These are phyloP conservation scores for Monosporascus sp. DNA, from an alignment of 2,329 filamentous ascomycete species.

Conservation along the genomic window DNA sequence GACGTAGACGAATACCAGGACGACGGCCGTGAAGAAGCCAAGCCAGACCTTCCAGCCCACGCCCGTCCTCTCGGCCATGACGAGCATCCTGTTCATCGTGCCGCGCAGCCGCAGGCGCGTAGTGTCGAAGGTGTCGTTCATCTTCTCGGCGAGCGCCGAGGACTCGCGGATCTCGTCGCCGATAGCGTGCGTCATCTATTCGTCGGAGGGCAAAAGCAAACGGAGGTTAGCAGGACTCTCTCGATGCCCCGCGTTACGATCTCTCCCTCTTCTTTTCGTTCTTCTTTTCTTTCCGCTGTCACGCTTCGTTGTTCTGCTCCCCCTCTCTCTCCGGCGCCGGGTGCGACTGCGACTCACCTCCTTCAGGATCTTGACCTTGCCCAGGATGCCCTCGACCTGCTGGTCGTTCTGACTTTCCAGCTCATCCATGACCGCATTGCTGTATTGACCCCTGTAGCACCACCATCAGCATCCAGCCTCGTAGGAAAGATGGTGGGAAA, in stretches of 20 bases:
- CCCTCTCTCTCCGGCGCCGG: background rate
- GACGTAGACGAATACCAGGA: slow-evolving; percentile 82
- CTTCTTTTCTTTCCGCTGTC: background rate
- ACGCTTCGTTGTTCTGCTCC: slow-evolving; percentile 7
- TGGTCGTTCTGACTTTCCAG: slow-evolving; percentile 93
- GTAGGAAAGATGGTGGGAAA: too few species aligned
- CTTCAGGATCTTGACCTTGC: slow-evolving; percentile 86
- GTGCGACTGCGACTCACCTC: slow-evolving; percentile 55
- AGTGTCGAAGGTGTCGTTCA: slow-evolving; percentile 91
- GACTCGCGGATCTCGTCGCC: slow-evolving; percentile 93
- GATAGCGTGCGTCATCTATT: slow-evolving; percentile 82
- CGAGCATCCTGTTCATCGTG: slow-evolving; percentile 94
- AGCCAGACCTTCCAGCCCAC: slow-evolving; percentile 95
- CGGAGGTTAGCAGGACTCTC: too few species aligned
- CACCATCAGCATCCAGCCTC: background rate
- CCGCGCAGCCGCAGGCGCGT: slow-evolving; percentile 75
- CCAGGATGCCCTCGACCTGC: slow-evolving; percentile 83
- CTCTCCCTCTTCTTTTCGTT: background rate
- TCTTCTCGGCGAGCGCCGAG: slow-evolving; percentile 81
- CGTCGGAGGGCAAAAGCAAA: too few species aligned
- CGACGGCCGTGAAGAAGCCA: slow-evolving; percentile 77
- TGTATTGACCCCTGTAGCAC: slow-evolving; percentile 73
- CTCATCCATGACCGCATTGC: slow-evolving; percentile 83
- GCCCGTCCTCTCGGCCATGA: slow-evolving; percentile 93
- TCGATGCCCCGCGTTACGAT: background rate